Percentiles rank a stretch among this genome's conserved stretches.
These are phyloP conservation scores for Tetrahymena malaccensis DNA, from an alignment of 73 alveolate species.

Conservation along the genomic window DNA sequence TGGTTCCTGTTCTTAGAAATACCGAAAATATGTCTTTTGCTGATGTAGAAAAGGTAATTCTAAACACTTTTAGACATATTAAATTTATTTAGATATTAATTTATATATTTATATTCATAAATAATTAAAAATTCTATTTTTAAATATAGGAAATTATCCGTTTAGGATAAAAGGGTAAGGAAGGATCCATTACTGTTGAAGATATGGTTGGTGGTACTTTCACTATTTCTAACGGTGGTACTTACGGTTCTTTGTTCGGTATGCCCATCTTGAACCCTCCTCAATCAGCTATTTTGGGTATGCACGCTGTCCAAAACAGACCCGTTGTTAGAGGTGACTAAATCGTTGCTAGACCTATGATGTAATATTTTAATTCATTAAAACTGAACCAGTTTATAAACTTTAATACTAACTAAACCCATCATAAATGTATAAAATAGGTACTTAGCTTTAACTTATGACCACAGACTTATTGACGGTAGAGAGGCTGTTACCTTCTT, in stretches of 20 bases:
- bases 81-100: not conserved
- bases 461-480: constrained; percentile 67
- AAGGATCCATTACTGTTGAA: constrained; percentile 73
- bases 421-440: not conserved
- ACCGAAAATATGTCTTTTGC: constrained; percentile 62
- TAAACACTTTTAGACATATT: not conserved
- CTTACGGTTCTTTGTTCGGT: constrained; percentile 85
- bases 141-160: constrained; percentile 8
- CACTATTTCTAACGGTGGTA: constrained; percentile 86
- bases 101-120: no score
- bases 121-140: not conserved
- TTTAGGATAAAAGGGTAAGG: constrained; percentile 68
- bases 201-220: constrained; percentile 88
- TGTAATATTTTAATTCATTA: constrained; percentile 30
- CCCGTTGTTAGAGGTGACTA: constrained; percentile 76
- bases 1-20: constrained; percentile 84
- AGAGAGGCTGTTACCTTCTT: constrained; percentile 70
- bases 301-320: constrained; percentile 75
- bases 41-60: constrained; percentile 66
- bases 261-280: constrained; percentile 86
- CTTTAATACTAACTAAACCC: not conserved
- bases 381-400: not conserved
- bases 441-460: constrained; percentile 63
- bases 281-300: constrained; percentile 80
- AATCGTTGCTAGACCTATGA: constrained; percentile 79